These are phyloP conservation scores for Sclerotinia borealis DNA, from an alignment of 2,329 filamentous ascomycete genomes.

Conservation along the genomic window DNA sequence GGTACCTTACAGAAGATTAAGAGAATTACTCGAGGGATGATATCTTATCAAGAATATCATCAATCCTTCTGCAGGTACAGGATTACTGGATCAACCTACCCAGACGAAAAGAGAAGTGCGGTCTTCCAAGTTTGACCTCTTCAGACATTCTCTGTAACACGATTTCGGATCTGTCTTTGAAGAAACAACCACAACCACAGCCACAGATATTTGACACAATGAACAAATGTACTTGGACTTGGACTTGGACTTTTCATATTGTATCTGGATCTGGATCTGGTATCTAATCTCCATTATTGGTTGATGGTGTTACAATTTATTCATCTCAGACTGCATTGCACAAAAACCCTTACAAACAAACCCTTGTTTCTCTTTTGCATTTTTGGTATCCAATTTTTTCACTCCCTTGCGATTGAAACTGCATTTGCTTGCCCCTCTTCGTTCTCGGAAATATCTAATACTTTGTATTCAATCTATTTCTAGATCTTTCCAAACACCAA, in stretches of 20 bases:
- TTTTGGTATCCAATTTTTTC: not conserved
- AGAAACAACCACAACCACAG: not conserved
- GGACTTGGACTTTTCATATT: too few species aligned
- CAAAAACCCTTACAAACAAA: not conserved
- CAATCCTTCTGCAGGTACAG: not conserved
- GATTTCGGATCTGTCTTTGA: not conserved
- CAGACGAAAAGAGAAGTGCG: not conserved
- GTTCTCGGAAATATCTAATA: not conserved
- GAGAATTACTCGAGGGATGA: not conserved
- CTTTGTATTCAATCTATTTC: not conserved
- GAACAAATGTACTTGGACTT: too few species aligned
- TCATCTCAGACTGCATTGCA: not conserved
- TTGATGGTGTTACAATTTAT: not conserved
- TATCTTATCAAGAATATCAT: not conserved
- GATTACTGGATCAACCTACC: not conserved
- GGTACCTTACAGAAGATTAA: not conserved
- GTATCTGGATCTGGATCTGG: too few species aligned
- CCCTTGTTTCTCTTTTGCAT: not conserved
- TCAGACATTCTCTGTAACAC: not conserved
- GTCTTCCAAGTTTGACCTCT: not conserved
- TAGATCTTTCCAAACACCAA: not conserved
- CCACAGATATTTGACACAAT: not conserved
- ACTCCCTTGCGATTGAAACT: not conserved
- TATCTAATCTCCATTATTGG: not conserved
- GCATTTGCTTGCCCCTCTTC: not conserved